Evolutionary conservation across 352 stramenopile genomes (phyloP).

Genomic region (Hyaloperonospora arabidopsidis): DNA sequence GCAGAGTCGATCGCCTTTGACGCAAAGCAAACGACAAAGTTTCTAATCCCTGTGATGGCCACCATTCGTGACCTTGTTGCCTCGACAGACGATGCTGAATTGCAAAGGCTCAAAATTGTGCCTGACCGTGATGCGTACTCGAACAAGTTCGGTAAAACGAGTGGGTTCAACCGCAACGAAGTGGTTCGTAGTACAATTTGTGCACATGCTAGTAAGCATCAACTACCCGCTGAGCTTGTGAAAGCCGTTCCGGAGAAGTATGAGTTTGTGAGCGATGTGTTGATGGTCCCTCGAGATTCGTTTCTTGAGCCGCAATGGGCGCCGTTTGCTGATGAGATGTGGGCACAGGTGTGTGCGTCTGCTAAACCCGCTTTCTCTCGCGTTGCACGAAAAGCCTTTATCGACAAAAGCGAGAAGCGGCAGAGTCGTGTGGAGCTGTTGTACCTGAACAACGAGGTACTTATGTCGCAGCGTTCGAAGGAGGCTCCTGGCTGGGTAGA

Average conservation of each 20-base stretch:
- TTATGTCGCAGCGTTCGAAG: conserved; percentile 31
- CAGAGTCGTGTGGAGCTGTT: conserved; percentile 73
- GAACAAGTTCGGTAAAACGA: conserved; percentile 72
- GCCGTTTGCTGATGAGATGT: conserved; percentile 51
- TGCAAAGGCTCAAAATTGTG: conserved; percentile 37
- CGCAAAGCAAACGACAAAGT: conserved; percentile 26
- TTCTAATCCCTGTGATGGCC: conserved; percentile 53
- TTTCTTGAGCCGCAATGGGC: conserved; percentile 56
- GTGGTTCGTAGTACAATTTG: conserved; percentile 51
- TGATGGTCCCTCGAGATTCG: conserved; percentile 57
- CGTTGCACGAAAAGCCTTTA: conserved; percentile 76
- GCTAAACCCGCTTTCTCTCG: conserved; percentile 50
- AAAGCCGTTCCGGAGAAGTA: conserved; percentile 53
- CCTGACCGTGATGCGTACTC: conserved; percentile 51
- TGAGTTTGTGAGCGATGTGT: conserved; percentile 70
- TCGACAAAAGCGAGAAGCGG: conserved; percentile 68
- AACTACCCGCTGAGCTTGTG: conserved; percentile 28
- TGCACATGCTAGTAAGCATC: conserved; percentile 43
- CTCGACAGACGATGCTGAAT: conserved; percentile 20
- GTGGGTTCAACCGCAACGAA: conserved; percentile 67
- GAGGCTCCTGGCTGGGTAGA: conserved; percentile 65
- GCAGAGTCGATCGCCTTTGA: conserved; percentile 8
- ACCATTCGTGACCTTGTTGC: conserved; percentile 27
- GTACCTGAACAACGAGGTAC: conserved; percentile 41
- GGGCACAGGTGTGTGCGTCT: conserved; percentile 47